Base-by-base conservation (phyloP, 2,329 filamentous ascomycete species). In the Pseudogymnoascus sp. region DNA sequence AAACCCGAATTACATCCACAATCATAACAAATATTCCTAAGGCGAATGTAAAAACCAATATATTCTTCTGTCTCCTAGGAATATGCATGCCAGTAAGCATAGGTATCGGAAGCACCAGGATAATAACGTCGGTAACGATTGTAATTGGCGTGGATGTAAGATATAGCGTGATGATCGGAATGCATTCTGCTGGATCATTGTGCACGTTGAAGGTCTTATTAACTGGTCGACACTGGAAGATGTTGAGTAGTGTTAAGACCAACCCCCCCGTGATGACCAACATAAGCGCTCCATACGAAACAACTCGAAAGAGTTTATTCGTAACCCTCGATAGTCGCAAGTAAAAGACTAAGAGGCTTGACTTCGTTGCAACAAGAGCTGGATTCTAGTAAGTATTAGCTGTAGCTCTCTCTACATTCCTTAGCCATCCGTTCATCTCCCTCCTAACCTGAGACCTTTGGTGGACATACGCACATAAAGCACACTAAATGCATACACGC, bases 351-450 rank as follows among this genome's bases (percentile, higher is more conserved):
- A 96, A 80, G 69, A 96, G 89, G 21, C 90, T 95, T 0, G 90
- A 91, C 76, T 96, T 96, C 62, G 90, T 91, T 3, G 88, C 86
- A 89, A 95, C 95, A 62, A 96, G 79, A 3, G 90, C 87, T n/a
- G 91, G 91, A 72, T 96, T 95, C 86, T 91, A 70, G 19, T 16
- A 29, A 62, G 11, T 8, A 2, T 19, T 33, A 63, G 66, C 40
- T 65, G 21, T 29, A 31, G 35, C 31, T 59, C 16, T 8, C 29
- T 44, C 21, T 42, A 14, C 8, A 11, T 21, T 42, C 7, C 16
- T 11, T 11, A 16, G 21, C 38, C 16, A 19, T 42, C 38, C 16
- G 21, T 42, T 42, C 38, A 4, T 42, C 13, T 21, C 2, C 38
- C 38, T 21, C 16, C 38, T 8, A 21, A 13, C 11, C 40, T 13